A percentile compares a stretch with the other conserved stretches of the same genome.
Conservation (phyloP, 2,329 filamentous ascomycete genomes). For the Aspergillus pseudoterreus region DNA sequence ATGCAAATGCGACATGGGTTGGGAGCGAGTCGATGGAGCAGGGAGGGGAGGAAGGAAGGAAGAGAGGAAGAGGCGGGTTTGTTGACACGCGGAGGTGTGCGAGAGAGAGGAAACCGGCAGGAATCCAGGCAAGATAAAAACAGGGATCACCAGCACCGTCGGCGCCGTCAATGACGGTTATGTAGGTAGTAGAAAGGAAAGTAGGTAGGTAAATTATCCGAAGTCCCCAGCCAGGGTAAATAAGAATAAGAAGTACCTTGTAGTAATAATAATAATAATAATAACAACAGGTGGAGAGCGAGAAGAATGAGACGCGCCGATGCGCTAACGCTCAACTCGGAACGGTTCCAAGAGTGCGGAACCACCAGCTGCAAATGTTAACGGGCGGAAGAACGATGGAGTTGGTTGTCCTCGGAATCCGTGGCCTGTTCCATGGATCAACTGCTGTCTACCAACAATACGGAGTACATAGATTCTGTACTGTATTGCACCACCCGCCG, state of each 20-base stretch:
- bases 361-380: conserved; percentile 8
- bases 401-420: not conserved
- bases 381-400: conserved; percentile 1
- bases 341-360: conserved; percentile 18
- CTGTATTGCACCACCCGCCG: too few relatives aligned
- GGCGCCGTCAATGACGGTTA: not conserved
- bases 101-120: not conserved
- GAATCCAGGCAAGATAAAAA: not conserved
- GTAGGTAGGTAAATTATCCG: not conserved
- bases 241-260: conserved; percentile 3
- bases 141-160: not conserved
- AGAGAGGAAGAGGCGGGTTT: not conserved
- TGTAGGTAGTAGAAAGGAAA: too few relatives aligned
- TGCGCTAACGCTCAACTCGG: conserved; percentile 1
- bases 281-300: not conserved
- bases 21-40: not conserved
- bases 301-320: conserved; percentile 10
- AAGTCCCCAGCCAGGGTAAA: not conserved
- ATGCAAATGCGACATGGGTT: conserved; percentile 2
- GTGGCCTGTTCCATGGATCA: conserved; percentile 5
- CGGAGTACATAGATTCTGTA: not conserved
- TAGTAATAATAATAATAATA: not conserved
- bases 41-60: conserved; percentile 1
- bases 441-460: not conserved
- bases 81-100: not conserved